Evolutionary conservation across 768 basidiomycete genomes (phyloP).

Genomic region (Xanthoconium purpureum): DNA sequence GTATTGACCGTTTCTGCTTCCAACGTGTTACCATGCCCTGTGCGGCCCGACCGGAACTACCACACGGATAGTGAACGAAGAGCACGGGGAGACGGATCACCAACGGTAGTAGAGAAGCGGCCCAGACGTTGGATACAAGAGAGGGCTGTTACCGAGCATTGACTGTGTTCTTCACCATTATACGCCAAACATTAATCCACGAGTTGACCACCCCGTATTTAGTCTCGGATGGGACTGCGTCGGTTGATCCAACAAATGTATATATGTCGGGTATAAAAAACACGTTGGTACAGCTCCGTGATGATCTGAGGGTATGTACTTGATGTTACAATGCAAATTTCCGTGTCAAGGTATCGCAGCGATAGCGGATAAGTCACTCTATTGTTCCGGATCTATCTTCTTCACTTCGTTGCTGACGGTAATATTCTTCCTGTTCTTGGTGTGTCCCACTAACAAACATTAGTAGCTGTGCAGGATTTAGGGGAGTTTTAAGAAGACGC

Average conservation of each 20-base stretch:
- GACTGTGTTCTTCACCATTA: not conserved
- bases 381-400: slow-evolving; percentile 11
- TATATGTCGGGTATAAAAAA: slow-evolving; percentile 19
- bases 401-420: slow-evolving; percentile 39
- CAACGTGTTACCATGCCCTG: slow-evolving; percentile 76
- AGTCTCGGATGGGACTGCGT: not conserved
- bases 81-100: slow-evolving; percentile 21
- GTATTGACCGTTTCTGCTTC: slow-evolving; percentile 80
- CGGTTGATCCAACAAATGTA: not conserved
- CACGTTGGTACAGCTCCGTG: slow-evolving; percentile 23
- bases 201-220: not conserved
- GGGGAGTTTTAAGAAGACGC: slow-evolving; percentile 10
- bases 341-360: slow-evolving; percentile 22
- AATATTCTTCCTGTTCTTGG: slow-evolving; percentile 59
- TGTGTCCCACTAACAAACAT: slow-evolving; percentile 49
- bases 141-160: slow-evolving; percentile 31
- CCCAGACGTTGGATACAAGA: slow-evolving; percentile 85
- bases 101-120: slow-evolving; percentile 54
- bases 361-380: slow-evolving; percentile 16
- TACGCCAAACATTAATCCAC: slow-evolving; percentile 1
- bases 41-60: slow-evolving; percentile 53
- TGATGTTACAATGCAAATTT: slow-evolving; percentile 30
- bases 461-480: slow-evolving; percentile 15
- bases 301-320: slow-evolving; percentile 21
- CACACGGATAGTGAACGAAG: slow-evolving; percentile 52